Conservation (phyloP, 2,329 filamentous ascomycete species). For the Aspergillus calidoustus region DNA sequence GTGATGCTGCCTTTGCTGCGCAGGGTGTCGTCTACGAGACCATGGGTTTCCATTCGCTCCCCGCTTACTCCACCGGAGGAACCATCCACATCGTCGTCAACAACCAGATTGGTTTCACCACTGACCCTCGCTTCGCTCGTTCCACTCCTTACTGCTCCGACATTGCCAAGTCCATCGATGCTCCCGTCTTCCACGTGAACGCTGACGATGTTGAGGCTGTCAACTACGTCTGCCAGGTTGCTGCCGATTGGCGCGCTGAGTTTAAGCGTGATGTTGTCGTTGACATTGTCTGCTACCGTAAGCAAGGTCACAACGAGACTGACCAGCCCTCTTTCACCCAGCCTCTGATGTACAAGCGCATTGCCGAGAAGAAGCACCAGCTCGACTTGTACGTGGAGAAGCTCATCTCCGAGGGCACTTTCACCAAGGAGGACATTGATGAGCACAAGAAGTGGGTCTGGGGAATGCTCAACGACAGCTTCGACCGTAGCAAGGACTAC, state of each 20-base stretch:
- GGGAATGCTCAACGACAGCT: constrained; percentile 98
- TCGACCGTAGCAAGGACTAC: constrained; percentile 96
- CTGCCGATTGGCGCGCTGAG: constrained; percentile 96
- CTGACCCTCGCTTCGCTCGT: constrained; percentile 93
- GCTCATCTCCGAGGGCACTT: constrained; percentile 87
- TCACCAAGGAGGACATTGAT: constrained; percentile 96
- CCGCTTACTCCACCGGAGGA: constrained; percentile 94
- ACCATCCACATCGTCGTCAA: constrained; percentile 98
- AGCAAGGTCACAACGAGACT: constrained; percentile 98
- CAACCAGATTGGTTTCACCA: constrained; percentile 99
- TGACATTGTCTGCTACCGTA: constrained; percentile 98
- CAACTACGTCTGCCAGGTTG: constrained; percentile 97
- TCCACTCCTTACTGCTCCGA: constrained; percentile 99
- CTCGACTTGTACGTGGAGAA: constrained; percentile 91
- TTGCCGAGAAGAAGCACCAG: constrained; percentile 79
- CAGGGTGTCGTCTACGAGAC: constrained; percentile 99
- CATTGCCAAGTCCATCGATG: constrained; percentile 98
- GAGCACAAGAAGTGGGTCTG: constrained; percentile 99
- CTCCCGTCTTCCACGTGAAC: constrained; percentile 98
- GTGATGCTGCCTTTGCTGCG: constrained; percentile 94
- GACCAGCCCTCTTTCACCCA: constrained; percentile 99
- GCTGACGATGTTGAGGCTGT: constrained; percentile 97
- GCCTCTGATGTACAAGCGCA: constrained; percentile 99
- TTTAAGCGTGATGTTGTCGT: constrained; percentile 99
- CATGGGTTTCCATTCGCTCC: constrained; percentile 94